Conservation (phyloP, 768 basidiomycete genomes). For the Lactarius hatsudake region DNA sequence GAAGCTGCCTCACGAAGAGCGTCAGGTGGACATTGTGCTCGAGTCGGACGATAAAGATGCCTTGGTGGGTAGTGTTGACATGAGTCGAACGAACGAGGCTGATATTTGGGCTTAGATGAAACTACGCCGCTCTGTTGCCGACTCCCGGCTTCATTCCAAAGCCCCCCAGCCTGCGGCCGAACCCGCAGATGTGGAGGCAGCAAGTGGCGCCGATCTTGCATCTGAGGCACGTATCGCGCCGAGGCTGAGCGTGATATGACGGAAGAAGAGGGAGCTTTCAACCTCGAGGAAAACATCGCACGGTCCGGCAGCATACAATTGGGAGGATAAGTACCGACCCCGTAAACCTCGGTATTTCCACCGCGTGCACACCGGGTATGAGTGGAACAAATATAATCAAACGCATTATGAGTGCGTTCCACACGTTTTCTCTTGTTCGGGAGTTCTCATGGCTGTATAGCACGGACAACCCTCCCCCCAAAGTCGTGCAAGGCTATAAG, state of each 20-base stretch:
- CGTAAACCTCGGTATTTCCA: constrained; percentile 98
- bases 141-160: constrained; percentile 88
- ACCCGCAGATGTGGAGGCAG: constrained; percentile 51
- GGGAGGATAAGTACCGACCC: constrained; percentile 98
- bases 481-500: constrained; percentile 99
- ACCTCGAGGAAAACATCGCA: constrained; percentile 83
- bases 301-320: constrained; percentile 88
- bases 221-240: constrained; percentile 85
- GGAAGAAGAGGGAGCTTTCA: constrained; percentile 96
- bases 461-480: constrained; percentile 97
- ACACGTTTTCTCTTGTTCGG: constrained; percentile 10
- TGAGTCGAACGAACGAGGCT: constrained; percentile 8
- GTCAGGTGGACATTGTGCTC: constrained; percentile 73
- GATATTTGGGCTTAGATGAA: constrained; percentile 53
- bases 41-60: constrained; percentile 60
- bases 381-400: constrained; percentile 99
- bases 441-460: constrained; percentile 42
- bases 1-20: constrained; percentile 70
- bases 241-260: constrained; percentile 89
- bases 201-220: constrained; percentile 70
- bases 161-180: constrained; percentile 59
- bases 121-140: constrained; percentile 77
- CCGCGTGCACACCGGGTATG: constrained; percentile 97
- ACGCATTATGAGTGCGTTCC: constrained; percentile 93
- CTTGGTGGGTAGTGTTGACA: constrained; percentile 40